Evolutionary conservation across 805 yeast species (phyloP), one percentile per base, ranked within the genome.

Genomic region (Candida mattraensis): DNA sequence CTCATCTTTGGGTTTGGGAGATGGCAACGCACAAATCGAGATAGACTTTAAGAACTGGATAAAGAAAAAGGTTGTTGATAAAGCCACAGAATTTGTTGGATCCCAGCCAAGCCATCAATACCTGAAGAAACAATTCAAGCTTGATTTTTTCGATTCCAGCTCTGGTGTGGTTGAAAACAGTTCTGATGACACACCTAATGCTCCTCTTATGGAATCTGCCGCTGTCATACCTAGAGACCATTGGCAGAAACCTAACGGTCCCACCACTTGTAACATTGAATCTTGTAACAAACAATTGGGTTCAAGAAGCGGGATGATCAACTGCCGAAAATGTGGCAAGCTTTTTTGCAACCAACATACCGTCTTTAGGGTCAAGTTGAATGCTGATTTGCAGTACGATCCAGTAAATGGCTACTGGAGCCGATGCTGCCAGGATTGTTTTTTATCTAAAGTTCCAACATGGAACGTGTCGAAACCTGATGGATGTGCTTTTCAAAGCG

Each of bases 291-390:
- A 62, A 34, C 47, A 41, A 4, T 60, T 83, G 24, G 70, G 63
- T 32, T 63, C 74, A 18, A 72, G 76, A 39, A 73, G 70, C 45
- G 86, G 84, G 0, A 58, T 70, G 2, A 75, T 76, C 5, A 82
- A 87, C 54, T 86, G 96, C 58, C 63, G 91, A 16, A 74, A 73
- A 46, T 88, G 96, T 61, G 96, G 96, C 0, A 52, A 66, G 17
- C 56, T 87, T 12, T 86, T 61, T 53, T 87, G 96, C 56, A 71
- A 72, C 40, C 58, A 55, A 18, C 95, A 88, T 60, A 67, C 87
- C 3, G 54, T 63, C 33, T 78, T 67, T 47, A 65, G 70, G 34
- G 68, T 78, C 28, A 74, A 70, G 48, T 60, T 87, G 12, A 59
- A 72, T 41, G 48, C 57, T n/a, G 48, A 61, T 2, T 77, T 82